A percentile compares a stretch with the other conserved stretches of the same genome.
Conservation (phyloP, 2,329 filamentous ascomycete genomes). For the Bipolaris oryzae region DNA sequence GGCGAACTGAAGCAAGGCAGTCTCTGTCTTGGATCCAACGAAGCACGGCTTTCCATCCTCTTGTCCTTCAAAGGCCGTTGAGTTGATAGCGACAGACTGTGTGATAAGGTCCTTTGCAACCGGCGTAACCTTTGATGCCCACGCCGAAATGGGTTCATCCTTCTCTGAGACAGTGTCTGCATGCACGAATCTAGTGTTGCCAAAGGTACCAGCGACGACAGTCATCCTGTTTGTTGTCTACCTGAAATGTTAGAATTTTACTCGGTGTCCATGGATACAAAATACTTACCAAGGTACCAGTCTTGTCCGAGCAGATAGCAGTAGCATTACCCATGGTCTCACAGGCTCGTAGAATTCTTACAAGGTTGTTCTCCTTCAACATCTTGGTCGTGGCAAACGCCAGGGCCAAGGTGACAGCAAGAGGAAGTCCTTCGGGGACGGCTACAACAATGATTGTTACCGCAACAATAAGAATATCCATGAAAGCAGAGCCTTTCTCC, state of each 20-base stretch:
- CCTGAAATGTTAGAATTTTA: not conserved
- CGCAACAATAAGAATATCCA: conserved; percentile 52
- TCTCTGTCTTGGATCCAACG: conserved; percentile 64
- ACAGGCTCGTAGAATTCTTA: conserved; percentile 41
- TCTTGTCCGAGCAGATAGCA: conserved; percentile 47
- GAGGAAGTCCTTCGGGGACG: conserved; percentile 49
- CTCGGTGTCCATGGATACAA: fast-evolving
- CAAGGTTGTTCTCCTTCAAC: conserved; percentile 46
- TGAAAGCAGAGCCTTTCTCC: conserved; percentile 46
- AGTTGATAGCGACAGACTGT: conserved; percentile 50
- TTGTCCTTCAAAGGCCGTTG: conserved; percentile 59
- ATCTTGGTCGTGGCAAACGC: conserved; percentile 47
- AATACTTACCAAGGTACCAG: conserved; percentile 34
- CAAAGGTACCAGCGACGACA: conserved; percentile 49
- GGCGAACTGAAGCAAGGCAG: conserved; percentile 59
- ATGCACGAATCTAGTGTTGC: conserved; percentile 54
- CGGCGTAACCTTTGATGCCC: conserved; percentile 53
- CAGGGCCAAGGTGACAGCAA: conserved; percentile 44
- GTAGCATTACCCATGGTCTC: conserved; percentile 48
- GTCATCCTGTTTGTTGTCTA: conserved; percentile 51
- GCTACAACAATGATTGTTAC: conserved; percentile 53
- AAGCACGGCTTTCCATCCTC: conserved; percentile 55
- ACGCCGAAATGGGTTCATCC: conserved; percentile 49
- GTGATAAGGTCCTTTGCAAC: conserved; percentile 39
- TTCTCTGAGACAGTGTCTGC: conserved; percentile 54